Evolutionary conservation across 2,329 filamentous ascomycete species (phyloP).

Genomic region (Aureobasidium sp.): DNA sequence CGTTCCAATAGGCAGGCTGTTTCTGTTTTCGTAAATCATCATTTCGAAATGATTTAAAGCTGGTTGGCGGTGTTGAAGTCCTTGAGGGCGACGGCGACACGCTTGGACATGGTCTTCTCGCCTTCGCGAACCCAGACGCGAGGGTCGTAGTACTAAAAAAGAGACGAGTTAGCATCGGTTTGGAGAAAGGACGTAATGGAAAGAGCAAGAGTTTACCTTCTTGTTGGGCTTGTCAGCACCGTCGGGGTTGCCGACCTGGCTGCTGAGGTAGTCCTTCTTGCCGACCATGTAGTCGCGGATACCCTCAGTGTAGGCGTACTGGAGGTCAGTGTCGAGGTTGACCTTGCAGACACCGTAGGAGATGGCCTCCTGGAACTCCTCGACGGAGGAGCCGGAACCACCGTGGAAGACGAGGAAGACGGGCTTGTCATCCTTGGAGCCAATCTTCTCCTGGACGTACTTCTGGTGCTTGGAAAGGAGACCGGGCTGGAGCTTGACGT

Average conservation of each 20-base stretch:
- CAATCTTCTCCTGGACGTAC: constrained; percentile 76
- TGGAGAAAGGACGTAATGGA: background rate
- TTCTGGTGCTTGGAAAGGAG: constrained; percentile 95
- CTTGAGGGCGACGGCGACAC: constrained; percentile 71
- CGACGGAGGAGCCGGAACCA: constrained; percentile 82
- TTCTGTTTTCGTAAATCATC: background rate
- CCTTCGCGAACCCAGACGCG: constrained; percentile 94
- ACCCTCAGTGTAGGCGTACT: constrained; percentile 87
- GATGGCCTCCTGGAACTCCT: constrained; percentile 87
- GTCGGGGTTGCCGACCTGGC: constrained; percentile 88
- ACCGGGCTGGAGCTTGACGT: constrained; percentile 94
- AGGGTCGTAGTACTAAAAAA: constrained; percentile 51
- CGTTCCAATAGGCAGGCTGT: background rate
- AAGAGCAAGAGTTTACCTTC: constrained; percentile 48
- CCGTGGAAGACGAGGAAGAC: constrained; percentile 99
- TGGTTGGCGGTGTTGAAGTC: constrained; percentile 86
- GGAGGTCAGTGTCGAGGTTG: constrained; percentile 97
- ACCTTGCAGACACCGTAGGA: constrained; percentile 96
- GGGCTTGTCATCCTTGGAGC: constrained; percentile 71
- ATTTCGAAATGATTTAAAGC: constrained; percentile 47
- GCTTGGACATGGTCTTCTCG: constrained; percentile 90
- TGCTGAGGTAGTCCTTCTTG: constrained; percentile 91
- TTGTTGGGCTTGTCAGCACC: constrained; percentile 98
- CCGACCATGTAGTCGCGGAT: constrained; percentile 90
- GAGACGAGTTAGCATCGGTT: background rate